Conservation (phyloP, 2,329 filamentous ascomycete species). For the Talaromyces sp. region DNA sequence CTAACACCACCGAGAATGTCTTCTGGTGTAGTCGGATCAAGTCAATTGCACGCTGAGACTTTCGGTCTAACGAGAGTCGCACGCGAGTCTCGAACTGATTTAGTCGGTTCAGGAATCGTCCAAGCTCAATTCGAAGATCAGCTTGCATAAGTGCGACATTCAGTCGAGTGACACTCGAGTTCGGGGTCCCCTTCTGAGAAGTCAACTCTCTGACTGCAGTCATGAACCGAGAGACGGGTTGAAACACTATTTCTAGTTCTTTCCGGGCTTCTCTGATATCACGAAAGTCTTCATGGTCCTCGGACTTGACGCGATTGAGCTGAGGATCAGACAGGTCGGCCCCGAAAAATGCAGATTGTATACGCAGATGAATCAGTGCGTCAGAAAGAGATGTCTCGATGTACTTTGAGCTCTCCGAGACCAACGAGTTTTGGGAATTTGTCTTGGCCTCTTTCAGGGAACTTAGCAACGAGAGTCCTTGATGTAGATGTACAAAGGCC, state of each 20-base stretch:
- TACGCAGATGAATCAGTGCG: slow-evolving; percentile 18
- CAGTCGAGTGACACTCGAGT: neutral
- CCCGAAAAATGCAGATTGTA: slow-evolving; percentile 19
- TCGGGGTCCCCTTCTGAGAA: neutral
- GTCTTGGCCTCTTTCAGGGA: neutral
- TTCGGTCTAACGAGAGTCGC: neutral
- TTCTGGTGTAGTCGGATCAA: slow-evolving; percentile 20
- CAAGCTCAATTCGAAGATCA: neutral
- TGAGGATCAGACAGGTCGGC: neutral
- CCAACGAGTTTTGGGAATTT: neutral
- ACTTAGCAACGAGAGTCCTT: slow-evolving; percentile 25
- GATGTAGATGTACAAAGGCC: slow-evolving; percentile 24
- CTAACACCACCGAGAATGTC: slow-evolving; percentile 14
- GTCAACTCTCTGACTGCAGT: neutral
- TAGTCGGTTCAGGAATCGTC: neutral
- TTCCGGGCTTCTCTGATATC: slow-evolving; percentile 9
- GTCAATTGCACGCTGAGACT: slow-evolving; percentile 20
- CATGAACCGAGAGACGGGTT: neutral
- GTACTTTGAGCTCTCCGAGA: neutral
- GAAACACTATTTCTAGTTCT: neutral
- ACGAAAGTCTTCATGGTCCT: neutral
- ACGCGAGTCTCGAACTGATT: neutral
- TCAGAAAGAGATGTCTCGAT: slow-evolving; percentile 15
- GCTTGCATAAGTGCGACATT: neutral
- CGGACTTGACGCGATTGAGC: neutral